Conservation (phyloP, 371 early-diverging fungal species). For the Rhizopus delemar region DNA sequence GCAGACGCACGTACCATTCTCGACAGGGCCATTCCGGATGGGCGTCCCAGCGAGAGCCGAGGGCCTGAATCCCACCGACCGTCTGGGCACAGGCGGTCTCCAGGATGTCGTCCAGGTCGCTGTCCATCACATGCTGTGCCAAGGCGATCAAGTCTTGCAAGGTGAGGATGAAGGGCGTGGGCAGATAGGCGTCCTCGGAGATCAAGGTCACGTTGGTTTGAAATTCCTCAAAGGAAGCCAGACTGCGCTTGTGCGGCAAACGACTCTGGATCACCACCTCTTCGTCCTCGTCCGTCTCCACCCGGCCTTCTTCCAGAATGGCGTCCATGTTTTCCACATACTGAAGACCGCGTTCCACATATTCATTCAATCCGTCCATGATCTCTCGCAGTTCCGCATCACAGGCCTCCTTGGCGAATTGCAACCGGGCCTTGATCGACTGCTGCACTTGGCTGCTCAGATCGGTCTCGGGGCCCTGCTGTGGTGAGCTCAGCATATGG, state of each 20-base stretch:
- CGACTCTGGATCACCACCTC: conserved; percentile 3
- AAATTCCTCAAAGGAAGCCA: conserved; percentile 19
- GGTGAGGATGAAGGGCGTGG: conserved; percentile 64
- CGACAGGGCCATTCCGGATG: conserved; percentile 64
- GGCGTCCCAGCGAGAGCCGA: conserved; percentile 55
- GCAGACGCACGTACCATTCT: conserved; percentile 56
- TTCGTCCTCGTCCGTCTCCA: conserved; percentile 30
- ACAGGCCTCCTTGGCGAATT: conserved; percentile 48
- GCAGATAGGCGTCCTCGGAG: conserved; percentile 62
- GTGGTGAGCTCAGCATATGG: conserved; percentile 14
- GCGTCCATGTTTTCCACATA: conserved; percentile 57
- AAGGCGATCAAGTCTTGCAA: conserved; percentile 60
- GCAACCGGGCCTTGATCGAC: conserved; percentile 42
- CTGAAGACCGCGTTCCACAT: conserved; percentile 67
- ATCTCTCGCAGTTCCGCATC: conserved; percentile 58
- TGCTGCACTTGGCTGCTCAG: conserved; percentile 23
- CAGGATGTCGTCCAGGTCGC: conserved; percentile 51
- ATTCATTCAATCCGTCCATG: conserved; percentile 70
- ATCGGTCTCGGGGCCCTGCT: conserved; percentile 7
- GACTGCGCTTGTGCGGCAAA: conserved; percentile 28
- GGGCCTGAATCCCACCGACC: conserved; percentile 46
- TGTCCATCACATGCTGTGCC: conserved; percentile 61
- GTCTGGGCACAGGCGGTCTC: conserved; percentile 54
- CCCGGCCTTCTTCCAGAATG: conserved; percentile 27
- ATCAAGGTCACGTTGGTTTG: conserved; percentile 46